Conservation (phyloP, 2,329 filamentous ascomycete species). For the Monilinia laxa region DNA sequence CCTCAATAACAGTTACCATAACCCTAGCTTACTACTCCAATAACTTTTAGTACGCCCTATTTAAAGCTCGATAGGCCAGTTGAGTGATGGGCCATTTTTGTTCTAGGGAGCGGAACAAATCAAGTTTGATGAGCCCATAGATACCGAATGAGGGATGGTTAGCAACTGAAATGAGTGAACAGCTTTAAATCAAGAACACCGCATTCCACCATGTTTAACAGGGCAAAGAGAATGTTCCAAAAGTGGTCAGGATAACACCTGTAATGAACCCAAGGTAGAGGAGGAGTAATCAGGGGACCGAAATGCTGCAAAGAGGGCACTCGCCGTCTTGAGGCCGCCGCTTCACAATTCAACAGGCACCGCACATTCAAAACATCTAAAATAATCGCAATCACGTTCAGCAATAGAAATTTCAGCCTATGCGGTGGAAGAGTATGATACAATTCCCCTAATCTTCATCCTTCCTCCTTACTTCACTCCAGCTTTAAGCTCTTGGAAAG, state of each 20-base stretch:
- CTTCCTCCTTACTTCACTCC: no score
- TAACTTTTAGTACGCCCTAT: no score
- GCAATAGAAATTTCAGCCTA: background rate
- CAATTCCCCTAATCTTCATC: conserved; percentile 2
- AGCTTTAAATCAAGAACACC: background rate
- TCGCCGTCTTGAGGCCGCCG: background rate
- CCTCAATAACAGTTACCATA: no score
- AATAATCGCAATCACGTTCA: background rate
- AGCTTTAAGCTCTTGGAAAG: background rate
- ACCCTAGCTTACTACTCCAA: no score
- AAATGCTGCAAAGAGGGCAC: background rate
- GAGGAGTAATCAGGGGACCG: background rate
- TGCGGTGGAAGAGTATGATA: conserved; percentile 5
- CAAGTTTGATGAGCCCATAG: no score
- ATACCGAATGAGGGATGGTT: no score
- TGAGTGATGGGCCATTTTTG: no score
- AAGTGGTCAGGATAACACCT: no score
- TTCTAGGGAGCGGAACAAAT: no score
- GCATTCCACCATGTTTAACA: background rate
- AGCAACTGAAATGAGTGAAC: no score
- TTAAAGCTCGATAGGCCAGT: no score
- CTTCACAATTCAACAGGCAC: no score
- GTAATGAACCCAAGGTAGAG: background rate
- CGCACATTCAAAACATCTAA: background rate
- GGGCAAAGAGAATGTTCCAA: background rate